Conservation (phyloP, 371 early-diverging fungal species). For the Actinomucor elegans region DNA sequence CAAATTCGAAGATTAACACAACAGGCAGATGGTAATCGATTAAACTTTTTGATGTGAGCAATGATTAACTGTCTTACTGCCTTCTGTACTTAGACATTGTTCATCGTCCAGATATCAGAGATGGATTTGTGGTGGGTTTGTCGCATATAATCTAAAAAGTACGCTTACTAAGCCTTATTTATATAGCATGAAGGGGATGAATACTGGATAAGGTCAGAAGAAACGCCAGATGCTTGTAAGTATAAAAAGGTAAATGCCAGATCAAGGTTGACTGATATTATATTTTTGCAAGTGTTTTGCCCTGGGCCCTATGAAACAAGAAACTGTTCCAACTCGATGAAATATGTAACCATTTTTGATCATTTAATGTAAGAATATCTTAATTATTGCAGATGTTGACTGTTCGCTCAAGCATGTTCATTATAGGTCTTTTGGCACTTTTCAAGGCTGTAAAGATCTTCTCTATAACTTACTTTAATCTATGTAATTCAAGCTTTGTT, state of each 20-base stretch:
- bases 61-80: background rate
- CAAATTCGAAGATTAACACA: conserved; percentile 4
- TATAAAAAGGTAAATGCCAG: too few relatives aligned
- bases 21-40: conserved; percentile 8
- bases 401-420: too few relatives aligned
- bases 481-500: too few relatives aligned
- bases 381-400: too few relatives aligned
- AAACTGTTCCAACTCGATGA: conserved; percentile 10
- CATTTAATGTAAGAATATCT: background rate
- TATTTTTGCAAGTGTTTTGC: conserved; percentile 1
- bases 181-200: conserved; percentile 22
- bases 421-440: too few relatives aligned
- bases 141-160: background rate
- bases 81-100: background rate
- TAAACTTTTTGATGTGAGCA: background rate
- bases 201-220: conserved; percentile 11
- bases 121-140: conserved; percentile 15
- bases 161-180: background rate
- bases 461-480: too few relatives aligned
- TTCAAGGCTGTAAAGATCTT: too few relatives aligned
- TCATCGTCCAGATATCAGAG: conserved; percentile 3
- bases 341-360: background rate
- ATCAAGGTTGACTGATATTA: too few relatives aligned
- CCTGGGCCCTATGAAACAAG: conserved; percentile 19
- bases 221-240: background rate